Conservation (phyloP, 2,329 filamentous ascomycete species). For the Metarhizium sp. region DNA sequence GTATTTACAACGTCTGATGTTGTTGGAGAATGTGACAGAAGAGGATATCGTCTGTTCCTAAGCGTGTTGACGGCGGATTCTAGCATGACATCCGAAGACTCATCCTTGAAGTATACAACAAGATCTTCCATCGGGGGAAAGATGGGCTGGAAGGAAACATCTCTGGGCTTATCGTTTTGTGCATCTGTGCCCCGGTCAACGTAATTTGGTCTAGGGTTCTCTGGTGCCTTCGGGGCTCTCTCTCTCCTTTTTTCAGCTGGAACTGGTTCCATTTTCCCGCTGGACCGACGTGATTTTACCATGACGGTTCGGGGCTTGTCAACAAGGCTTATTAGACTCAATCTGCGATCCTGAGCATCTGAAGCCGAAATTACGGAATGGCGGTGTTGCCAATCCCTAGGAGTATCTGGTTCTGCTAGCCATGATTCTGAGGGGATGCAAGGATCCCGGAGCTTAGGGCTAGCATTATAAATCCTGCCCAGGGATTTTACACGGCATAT, state of each 20-base stretch:
- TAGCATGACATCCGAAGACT: slow-evolving; percentile 30
- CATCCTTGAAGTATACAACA: slow-evolving; percentile 43
- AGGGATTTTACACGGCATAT: slow-evolving; percentile 27
- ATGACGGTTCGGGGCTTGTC: slow-evolving; percentile 18
- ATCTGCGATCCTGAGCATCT: slow-evolving; percentile 11
- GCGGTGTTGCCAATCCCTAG: slow-evolving; percentile 10
- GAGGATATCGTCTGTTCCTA: slow-evolving; percentile 17
- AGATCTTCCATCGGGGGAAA: slow-evolving; percentile 47
- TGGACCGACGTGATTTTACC: slow-evolving; percentile 18
- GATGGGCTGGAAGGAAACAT: slow-evolving; percentile 28
- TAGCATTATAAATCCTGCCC: slow-evolving; percentile 22
- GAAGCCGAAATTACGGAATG: slow-evolving; percentile 18
- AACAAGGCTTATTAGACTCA: slow-evolving; percentile 15
- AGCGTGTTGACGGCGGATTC: slow-evolving; percentile 39
- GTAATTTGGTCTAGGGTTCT: slow-evolving; percentile 17
- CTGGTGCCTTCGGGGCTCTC: slow-evolving; percentile 13
- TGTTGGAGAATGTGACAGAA: slow-evolving; percentile 14
- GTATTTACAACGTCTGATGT: slow-evolving; percentile 12
- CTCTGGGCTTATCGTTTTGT: slow-evolving; percentile 13
- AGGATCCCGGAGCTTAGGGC: slow-evolving; percentile 22
- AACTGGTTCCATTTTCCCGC: slow-evolving; percentile 20
- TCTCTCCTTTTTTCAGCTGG: slow-evolving; percentile 19
- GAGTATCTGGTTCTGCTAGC: slow-evolving; percentile 11
- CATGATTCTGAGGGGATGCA: slow-evolving; percentile 15
- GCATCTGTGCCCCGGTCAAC: slow-evolving; percentile 32